These are phyloP conservation scores for Nemania bipapillata DNA, from an alignment of 2,329 filamentous ascomycete species.

Conservation along the genomic window DNA sequence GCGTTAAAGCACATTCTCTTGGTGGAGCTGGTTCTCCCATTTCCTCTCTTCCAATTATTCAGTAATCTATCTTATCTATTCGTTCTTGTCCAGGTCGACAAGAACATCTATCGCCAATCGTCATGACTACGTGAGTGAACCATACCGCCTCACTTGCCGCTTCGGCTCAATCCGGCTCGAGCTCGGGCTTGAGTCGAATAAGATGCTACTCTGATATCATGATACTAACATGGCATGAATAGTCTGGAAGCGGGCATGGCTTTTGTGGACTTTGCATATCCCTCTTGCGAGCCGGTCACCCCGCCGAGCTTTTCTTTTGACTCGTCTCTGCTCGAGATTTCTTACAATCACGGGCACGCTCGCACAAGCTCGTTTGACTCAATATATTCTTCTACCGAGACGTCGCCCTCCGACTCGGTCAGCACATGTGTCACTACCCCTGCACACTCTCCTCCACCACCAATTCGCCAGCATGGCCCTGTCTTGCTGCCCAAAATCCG, in stretches of 20 bases:
- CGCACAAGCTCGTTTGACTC: constrained; percentile 74
- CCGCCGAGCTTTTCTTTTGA: constrained; percentile 67
- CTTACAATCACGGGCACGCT: constrained; percentile 65
- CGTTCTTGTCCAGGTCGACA: constrained; percentile 47
- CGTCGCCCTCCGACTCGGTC: constrained; percentile 72
- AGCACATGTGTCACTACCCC: constrained; percentile 76
- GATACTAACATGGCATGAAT: constrained; percentile 48
- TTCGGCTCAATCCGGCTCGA: not conserved
- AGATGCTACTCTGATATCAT: constrained; percentile 12
- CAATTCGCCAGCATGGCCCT: constrained; percentile 81
- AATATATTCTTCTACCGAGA: constrained; percentile 72
- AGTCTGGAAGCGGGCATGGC: constrained; percentile 72
- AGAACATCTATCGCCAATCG: constrained; percentile 44
- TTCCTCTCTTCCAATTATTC: constrained; percentile 44
- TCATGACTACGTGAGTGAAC: constrained; percentile 60
- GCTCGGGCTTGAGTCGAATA: not conserved
- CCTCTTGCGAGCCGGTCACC: constrained; percentile 63
- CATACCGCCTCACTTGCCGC: not conserved
- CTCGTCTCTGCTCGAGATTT: constrained; percentile 65
- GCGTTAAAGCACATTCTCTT: constrained; percentile 26
- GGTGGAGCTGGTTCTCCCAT: constrained; percentile 50
- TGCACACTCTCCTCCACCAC: constrained; percentile 69
- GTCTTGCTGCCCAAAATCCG: constrained; percentile 86
- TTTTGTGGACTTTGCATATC: constrained; percentile 68
- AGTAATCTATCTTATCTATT: constrained; percentile 41